Base-by-base conservation (phyloP, 352 stramenopile genomes). In the Pythium monospermum region DNA sequence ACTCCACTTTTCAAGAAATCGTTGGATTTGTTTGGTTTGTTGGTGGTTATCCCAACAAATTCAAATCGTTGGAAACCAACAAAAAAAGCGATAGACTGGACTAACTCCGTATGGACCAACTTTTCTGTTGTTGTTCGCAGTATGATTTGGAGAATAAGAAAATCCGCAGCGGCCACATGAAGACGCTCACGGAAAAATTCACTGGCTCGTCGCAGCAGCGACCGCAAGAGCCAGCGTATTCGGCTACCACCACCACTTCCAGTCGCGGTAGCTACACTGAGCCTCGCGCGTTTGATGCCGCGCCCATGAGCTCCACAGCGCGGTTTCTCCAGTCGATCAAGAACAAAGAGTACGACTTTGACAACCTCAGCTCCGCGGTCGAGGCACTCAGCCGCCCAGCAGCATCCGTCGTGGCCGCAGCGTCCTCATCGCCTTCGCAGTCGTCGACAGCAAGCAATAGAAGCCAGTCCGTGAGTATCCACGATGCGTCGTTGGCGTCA, bases 151-250 rank as follows among this genome's bases (percentile, higher is more conserved):
- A 90, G 40, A 68, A 71, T 28, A 90, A 89, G 57, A 80, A 80
- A 21, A 88, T 94, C 51, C 73, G 83, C 13, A 60, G 61, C 25
- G 64, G 66, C 39, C 83, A 94, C 36, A 90, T 91, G 76, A 87
- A 85, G 57, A 85, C 67, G 33, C 53, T 94, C 1, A 71, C 70
- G 0, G 64, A 82, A n/a, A 68, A 71, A 19, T 90, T 91, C 46
- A 45, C 37, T 5, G 27, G 16, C 15, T 16, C 30, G 15, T 25
- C 39, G 7, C 48, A 41, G 16, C 13, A 16, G 3, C 40, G 22
- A 10, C 6, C 19, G 13, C 6, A 49, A 21, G 38, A 40, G 23
- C 32, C 38, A 44, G 12, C 23, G 12, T 40, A n/a, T 5, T 19
- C 41, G 16, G 26, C 19, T 16, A 38, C 13, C 23, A 5, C 27